Base-by-base conservation (phyloP, 1,284 basidiomycete species). In the Rhodotorula sp. region DNA sequence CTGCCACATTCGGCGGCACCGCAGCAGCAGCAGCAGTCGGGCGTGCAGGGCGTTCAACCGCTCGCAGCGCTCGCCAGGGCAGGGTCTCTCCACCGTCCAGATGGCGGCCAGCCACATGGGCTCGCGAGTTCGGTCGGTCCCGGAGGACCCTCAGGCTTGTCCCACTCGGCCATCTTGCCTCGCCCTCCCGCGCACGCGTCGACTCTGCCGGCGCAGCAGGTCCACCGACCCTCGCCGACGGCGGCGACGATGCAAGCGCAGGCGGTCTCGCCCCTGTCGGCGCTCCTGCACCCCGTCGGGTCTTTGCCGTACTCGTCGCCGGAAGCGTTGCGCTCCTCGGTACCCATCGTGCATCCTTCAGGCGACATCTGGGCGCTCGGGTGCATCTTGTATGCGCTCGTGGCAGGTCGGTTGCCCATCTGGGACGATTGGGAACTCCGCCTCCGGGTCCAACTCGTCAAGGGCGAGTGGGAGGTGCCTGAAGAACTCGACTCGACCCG, bases 301-400 rank as follows among this genome's bases (percentile, higher is more conserved):
- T 96, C 93, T 1, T 83, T 97, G 3, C 92, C 93, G 0, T 97
- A 97, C 80, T 91, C 92, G 0, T 85, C 93, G 0, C 94, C 94
- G 4, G 90, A 91, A 79, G 84, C 91, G n/a, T 82, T 91, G 0
- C 80, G 84, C 58, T 82, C 86, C 39, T 80, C 84, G 71, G 69
- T 21, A 77, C 81, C 78, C 78, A 80, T 70, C 81, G 86, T 10
- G 81, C 87, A 77, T 87, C 89, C n/a, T 39, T n/a, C 80, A 78
- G 48, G 80, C 78, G 94, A 97, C 77, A 89, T 97, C 48, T 97
- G 94, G 94, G 93, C 94, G 0, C 82, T 96, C 3, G 94, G 94
- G 0, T 89, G 94, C 64, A 86, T 96, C 77, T 86, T 97, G 0
- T 92, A 93, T 78, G 88, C 90, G 6, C 84, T 97, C 5, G 84